Evolutionary conservation across 2,329 filamentous ascomycete species (phyloP).

Genomic region (Trichothecium sympodiale): DNA sequence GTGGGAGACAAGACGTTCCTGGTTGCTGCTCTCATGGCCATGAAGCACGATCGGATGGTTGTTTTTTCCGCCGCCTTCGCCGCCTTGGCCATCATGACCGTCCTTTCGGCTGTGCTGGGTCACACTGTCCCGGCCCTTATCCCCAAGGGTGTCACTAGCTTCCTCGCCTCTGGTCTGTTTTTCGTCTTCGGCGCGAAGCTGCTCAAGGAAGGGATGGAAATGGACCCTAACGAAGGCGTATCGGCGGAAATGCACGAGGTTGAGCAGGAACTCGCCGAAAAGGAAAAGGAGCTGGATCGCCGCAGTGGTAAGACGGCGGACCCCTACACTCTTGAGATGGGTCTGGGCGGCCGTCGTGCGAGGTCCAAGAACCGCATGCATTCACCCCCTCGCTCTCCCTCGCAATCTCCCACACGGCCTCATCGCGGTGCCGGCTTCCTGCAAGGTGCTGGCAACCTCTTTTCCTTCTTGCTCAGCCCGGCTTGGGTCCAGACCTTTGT

Average conservation of each 20-base stretch:
- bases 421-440: conserved; percentile 34
- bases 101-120: conserved; percentile 83
- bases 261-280: conserved; percentile 85
- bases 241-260: conserved; percentile 98
- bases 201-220: conserved; percentile 74
- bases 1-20: conserved; percentile 98
- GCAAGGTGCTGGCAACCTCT: conserved; percentile 70
- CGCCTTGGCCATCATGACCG: conserved; percentile 86
- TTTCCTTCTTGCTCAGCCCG: conserved; percentile 79
- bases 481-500: conserved; percentile 98
- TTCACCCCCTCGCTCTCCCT: conserved; percentile 71
- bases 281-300: conserved; percentile 66
- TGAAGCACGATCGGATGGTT: conserved; percentile 89
- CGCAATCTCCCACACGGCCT: conserved; percentile 56
- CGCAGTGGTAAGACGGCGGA: conserved; percentile 54
- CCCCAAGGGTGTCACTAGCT: conserved; percentile 81
- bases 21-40: conserved; percentile 94
- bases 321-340: conserved; percentile 71
- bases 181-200: conserved; percentile 80
- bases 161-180: conserved; percentile 76
- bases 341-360: conserved; percentile 55
- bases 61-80: conserved; percentile 94
- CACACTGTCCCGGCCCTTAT: conserved; percentile 86
- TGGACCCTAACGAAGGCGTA: conserved; percentile 83
- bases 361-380: conserved; percentile 66